Percentiles rank a stretch among this genome's conserved stretches.
These are phyloP conservation scores for Schizosaccharomyces japonicus DNA, from an alignment of 805 yeast species.

Conservation along the genomic window DNA sequence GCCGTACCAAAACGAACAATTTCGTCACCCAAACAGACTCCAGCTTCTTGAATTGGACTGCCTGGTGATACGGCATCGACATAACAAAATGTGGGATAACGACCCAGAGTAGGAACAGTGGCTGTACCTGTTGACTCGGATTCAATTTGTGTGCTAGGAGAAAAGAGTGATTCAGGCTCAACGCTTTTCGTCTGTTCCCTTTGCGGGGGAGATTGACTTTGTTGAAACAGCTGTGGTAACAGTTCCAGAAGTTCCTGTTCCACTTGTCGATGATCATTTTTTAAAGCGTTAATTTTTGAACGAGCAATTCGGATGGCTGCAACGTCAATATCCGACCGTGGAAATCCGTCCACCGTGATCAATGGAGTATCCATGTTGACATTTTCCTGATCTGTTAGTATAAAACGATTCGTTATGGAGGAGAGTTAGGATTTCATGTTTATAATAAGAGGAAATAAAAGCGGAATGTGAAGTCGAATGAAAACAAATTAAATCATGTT, in stretches of 20 bases:
- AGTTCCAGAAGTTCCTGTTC: not conserved
- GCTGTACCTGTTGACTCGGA: not conserved
- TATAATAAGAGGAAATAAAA: not conserved
- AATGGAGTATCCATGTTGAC: slow-evolving; percentile 43
- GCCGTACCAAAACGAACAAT: slow-evolving; percentile 29
- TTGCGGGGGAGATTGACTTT: not conserved
- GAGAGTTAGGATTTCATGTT: not conserved
- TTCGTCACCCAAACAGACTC: slow-evolving; percentile 30
- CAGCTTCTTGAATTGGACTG: slow-evolving; percentile 35
- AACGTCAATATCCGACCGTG: slow-evolving; percentile 63
- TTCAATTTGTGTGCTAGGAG: not conserved
- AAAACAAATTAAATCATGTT: not conserved
- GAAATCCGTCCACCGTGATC: slow-evolving; percentile 56
- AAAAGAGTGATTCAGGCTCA: not conserved
- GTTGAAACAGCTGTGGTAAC: not conserved
- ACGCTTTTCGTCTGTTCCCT: too few species aligned
- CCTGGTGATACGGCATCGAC: slow-evolving; percentile 24
- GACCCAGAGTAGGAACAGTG: not conserved
- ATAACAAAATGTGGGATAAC: slow-evolving; percentile 12
- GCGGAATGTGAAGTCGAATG: not conserved
- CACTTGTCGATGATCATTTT: not conserved
- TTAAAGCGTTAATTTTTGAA: not conserved
- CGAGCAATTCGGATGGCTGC: slow-evolving; percentile 19
- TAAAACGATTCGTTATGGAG: too few species aligned
- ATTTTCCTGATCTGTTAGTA: too few species aligned